Base-by-base conservation (phyloP, 2,329 filamentous ascomycete species). In the Tolypocladium sp. region DNA sequence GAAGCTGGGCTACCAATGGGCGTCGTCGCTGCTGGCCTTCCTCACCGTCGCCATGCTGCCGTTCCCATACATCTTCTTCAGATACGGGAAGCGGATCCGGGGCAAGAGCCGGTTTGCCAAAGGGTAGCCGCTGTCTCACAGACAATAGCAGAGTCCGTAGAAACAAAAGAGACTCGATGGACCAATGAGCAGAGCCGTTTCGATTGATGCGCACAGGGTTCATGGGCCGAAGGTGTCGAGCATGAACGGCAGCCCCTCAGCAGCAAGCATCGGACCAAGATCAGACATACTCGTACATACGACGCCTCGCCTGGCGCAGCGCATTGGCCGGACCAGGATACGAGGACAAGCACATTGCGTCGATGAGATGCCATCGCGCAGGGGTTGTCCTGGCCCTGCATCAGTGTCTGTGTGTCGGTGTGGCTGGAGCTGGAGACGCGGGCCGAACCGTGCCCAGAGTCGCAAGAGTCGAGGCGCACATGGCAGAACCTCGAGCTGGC, bases 1-100 rank as follows among this genome's bases (percentile, higher is more conserved):
- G 10, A 79, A 75, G 33, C 77, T 92, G 30, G 89, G 89, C 20
- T 82, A 87, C 60, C 83, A 87, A 62, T 92, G 89, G 89, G 85
- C 84, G 9, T 82, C 83, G 1, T 83, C 77, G 46, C 69, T 88
- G 49, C 71, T 88, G 52, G 85, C 79, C 2, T 88, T 88, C 63
- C 66, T 88, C 57, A 82, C 84, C 1, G 67, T 88, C 3, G 78
- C 73, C 55, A 85, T 88, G 81, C 74, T 85, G 71, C 85, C 85
- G 1, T 86, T 88, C 61, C 85, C 85, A 4, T 85, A 82, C 65
- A 67, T 87, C 9, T 87, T 87, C 61, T 87, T 85, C 73, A 76
- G 75, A 51, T 83, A 82, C 62, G 84, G 84, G 52, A 86, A 85
- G 71, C 72, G 66, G 59, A 78, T 87, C 61, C 77, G 84, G 58